Base-by-base conservation (phyloP, 1,284 basidiomycete genomes). In the Leccinum subspadiceum region DNA sequence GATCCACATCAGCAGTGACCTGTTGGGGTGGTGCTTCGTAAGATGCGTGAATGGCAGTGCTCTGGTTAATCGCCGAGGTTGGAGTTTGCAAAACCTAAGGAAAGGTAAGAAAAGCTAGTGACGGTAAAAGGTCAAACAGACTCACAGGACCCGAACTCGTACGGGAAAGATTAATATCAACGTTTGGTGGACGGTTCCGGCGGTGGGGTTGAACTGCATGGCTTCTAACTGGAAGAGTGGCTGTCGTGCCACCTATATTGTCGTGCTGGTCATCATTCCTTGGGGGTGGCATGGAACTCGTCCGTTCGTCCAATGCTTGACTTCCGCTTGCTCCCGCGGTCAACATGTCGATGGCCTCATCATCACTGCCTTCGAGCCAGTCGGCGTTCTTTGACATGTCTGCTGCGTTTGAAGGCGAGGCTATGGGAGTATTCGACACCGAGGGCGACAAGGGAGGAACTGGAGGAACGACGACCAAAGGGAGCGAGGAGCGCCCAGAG, bases 321-420 rank as follows among this genome's bases (percentile, higher is more conserved):
- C 89, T 88, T 12, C 90, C 90, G 62, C 88, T 89, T 8, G 88
- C 81, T 13, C 84, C 89, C 9, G 90, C 90, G 2, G 90, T 87
- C 49, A 92, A 83, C 50, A 90, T 77, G 66, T 90, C 84, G 59
- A 93, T 90, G 12, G 89, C 91, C 72, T 93, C 91, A 55, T 93
- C 90, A 63, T 93, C 91, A 66, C 89, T 92, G 3, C 82, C 75
- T 62, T 87, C 83, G 26, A 78, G 73, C 88, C 89, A 90, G 59
- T 89, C 79, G 65, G 87, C 87, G n/a, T 73, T 71, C 65, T 87
- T 86, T 10, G 74, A 72, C 62, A 80, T 73, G 26, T 72, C 68
- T 53, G 73, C 35, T 46, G 20, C 20, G 35, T 58, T 52, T 22
- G 60, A 54, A 55, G 50, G 41, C 15, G 55, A 53, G 22, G 57